Base-by-base conservation (phyloP, 1,284 basidiomycete genomes). In the Ceratobasidium papillatum region DNA sequence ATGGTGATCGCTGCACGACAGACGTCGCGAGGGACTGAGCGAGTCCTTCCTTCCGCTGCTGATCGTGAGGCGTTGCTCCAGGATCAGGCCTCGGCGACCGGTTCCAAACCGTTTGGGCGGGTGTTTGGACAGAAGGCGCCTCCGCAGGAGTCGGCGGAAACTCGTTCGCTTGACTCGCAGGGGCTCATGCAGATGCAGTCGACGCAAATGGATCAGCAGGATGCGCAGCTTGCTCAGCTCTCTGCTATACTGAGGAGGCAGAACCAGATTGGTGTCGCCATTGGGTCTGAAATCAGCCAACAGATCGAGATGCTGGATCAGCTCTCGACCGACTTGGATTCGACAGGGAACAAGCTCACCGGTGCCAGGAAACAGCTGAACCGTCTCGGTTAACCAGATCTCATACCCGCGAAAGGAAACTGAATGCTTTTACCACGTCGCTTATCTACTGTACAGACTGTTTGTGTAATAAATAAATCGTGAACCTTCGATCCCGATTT, bases 301-400 rank as follows among this genome's bases (percentile, higher is more conserved):
- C 97, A 99, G 83, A 96, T 90, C 78, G 94, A 96, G 80, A 82
- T 98, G 82, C 83, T 99, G 78, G 93, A 96, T 79, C 88, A 89
- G 79, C 83, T 99, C 69, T 86, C 90, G 25, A 82, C 86, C 51
- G 90, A 95, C 69, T 90, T 95, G 56, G 93, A 93, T 78, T 83
- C 83, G 25, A 90, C 92, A 1, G 91, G 91, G 59, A 85, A 85
- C 38, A 96, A 95, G 83, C 85, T 99, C 75, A 87, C 87, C n/a
- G 83, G 84, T 51, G 90, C 95, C 2, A 94, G 93, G 84, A 90
- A 89, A 80, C 90, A 96, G 82, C 82, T 98, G 84, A 94, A 94
- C 79, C 86, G 88, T 80, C 81, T 94, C 64, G 89, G 89, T 73
- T 90, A 82, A 76, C 25, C 38, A 19, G 11, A 47, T 5, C 34